Evolutionary conservation across 805 yeast genomes (phyloP).

Genomic region (Kodamaea hsintzibuensis): DNA sequence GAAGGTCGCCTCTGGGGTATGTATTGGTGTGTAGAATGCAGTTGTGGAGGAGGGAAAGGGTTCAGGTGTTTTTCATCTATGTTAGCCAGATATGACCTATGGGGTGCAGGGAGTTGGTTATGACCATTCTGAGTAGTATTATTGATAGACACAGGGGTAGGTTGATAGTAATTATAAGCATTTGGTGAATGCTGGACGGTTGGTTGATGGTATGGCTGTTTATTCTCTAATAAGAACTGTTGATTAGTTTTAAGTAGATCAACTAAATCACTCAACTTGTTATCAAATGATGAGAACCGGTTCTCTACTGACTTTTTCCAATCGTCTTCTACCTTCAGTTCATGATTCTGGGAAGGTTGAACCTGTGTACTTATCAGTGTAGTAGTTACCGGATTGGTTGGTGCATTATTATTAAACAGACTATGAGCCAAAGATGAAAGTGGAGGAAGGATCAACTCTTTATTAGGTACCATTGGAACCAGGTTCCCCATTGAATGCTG

Average conservation of each 20-base stretch:
- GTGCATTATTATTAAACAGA: neutral
- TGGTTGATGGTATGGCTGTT: neutral
- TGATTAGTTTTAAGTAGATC: conserved; percentile 37
- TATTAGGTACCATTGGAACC: neutral
- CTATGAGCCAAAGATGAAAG: conserved; percentile 6
- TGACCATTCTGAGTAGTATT: conserved; percentile 6
- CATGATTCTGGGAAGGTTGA: neutral
- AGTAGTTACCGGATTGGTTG: neutral
- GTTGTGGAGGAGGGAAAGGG: neutral
- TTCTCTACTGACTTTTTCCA: conserved; percentile 40
- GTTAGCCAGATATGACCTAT: neutral
- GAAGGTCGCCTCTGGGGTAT: neutral
- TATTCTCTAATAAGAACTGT: conserved; percentile 23
- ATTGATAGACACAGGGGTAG: neutral
- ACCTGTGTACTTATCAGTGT: neutral
- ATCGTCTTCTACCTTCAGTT: conserved; percentile 14
- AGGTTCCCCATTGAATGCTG: neutral
- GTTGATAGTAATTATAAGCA: neutral
- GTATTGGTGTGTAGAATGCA: neutral
- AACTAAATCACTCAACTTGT: conserved; percentile 38
- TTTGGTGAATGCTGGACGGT: neutral
- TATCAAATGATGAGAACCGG: conserved; percentile 37
- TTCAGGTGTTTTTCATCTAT: neutral
- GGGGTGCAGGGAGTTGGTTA: neutral
- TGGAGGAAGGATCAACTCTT: conserved; percentile 5